phyloP scores from a whole-genome alignment of 2,329 filamentous ascomycete genomes.

The Penicillium frequentans region DNA sequence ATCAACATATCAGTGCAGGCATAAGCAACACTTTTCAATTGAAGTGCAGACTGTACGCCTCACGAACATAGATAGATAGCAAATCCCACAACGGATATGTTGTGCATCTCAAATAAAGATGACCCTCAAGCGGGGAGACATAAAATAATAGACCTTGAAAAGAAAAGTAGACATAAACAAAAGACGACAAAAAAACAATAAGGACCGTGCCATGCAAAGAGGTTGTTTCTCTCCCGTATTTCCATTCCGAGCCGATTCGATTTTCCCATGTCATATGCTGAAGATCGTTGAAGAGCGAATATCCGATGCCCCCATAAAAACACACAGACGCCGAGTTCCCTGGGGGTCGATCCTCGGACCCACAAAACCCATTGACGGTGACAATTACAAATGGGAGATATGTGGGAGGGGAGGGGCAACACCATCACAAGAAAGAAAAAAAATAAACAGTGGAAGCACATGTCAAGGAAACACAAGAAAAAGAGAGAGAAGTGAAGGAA shows the following conservation, averaged over 20 bases:
- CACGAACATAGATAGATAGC: constrained; percentile 8
- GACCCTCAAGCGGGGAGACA: constrained; percentile 15
- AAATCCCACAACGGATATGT: constrained; percentile 13
- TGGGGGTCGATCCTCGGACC: constrained; percentile 10
- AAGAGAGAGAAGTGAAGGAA: constrained; percentile 10
- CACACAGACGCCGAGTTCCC: constrained; percentile 16
- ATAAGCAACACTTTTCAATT: constrained; percentile 16
- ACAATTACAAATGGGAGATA: constrained; percentile 1
- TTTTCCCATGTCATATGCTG: constrained; percentile 21
- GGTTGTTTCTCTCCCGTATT: constrained; percentile 18
- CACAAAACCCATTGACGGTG: constrained; percentile 13
- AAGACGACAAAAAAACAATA: constrained; percentile 13
- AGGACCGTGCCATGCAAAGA: constrained; percentile 23
- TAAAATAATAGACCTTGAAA: constrained; percentile 18
- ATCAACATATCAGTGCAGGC: constrained; percentile 10
- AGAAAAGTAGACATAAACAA: constrained; percentile 5
- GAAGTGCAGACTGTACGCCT: constrained; percentile 22
- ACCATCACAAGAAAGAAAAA: constrained; percentile 16
- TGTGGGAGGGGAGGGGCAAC: background rate
- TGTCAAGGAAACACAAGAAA: constrained; percentile 8
- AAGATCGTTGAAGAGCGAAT: constrained; percentile 19
- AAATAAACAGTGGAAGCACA: constrained; percentile 18
- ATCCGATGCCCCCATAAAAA: constrained; percentile 9
- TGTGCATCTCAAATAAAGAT: constrained; percentile 8
- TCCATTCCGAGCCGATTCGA: constrained; percentile 13